Conservation (phyloP, 2,329 filamentous ascomycete genomes). For the Fusarium clavum region DNA sequence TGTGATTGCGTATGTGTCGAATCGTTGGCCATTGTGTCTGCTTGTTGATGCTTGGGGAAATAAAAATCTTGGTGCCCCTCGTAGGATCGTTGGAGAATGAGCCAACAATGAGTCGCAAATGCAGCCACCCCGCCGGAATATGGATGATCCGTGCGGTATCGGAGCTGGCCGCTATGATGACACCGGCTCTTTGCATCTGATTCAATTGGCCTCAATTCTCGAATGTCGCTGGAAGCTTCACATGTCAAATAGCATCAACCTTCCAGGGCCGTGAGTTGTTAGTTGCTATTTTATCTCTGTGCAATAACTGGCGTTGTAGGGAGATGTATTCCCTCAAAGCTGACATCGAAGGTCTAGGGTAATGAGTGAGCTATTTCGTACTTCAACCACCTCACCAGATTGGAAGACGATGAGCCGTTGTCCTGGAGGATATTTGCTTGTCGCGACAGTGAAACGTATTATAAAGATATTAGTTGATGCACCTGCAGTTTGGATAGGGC, state of each 20-base stretch:
- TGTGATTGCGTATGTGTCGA: conserved; percentile 44
- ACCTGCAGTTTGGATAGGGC: accelerated
- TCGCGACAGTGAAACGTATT: background rate
- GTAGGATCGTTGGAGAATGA: background rate
- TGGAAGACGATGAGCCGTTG: background rate
- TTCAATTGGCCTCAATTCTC: background rate
- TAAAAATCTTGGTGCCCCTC: conserved; percentile 40
- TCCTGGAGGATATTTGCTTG: too few relatives aligned
- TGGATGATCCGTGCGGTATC: conserved; percentile 36
- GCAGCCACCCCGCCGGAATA: conserved; percentile 39
- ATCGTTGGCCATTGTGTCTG: conserved; percentile 39
- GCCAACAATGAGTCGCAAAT: conserved; percentile 24
- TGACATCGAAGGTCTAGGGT: background rate
- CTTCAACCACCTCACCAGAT: background rate
- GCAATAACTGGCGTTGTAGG: background rate
- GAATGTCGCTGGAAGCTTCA: background rate
- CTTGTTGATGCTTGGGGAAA: conserved; percentile 31
- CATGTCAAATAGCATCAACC: background rate
- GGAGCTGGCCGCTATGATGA: background rate
- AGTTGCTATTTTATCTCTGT: too few relatives aligned
- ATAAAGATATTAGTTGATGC: accelerated
- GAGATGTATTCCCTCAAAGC: background rate
- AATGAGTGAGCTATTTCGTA: background rate
- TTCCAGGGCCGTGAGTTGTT: background rate
- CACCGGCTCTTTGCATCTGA: background rate